Percentiles rank a stretch among this genome's conserved stretches.
These are phyloP conservation scores for Fusarium algeriense DNA, from an alignment of 2,329 filamentous ascomycete genomes.

Conservation along the genomic window DNA sequence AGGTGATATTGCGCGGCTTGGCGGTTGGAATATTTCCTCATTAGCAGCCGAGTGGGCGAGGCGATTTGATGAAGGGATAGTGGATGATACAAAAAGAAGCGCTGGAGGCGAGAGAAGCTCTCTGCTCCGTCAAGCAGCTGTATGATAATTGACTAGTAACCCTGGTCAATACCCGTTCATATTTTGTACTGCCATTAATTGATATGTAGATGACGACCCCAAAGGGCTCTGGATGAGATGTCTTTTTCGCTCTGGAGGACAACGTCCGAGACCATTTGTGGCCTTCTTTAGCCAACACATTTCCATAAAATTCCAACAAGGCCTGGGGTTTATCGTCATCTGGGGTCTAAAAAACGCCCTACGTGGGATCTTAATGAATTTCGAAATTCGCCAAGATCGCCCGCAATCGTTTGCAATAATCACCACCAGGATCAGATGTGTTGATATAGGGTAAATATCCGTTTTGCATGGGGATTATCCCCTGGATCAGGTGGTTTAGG, in stretches of 20 bases:
- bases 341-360: neutral
- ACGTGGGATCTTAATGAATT: neutral
- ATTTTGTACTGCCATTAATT: neutral
- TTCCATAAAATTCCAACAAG: too few species aligned
- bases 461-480: neutral
- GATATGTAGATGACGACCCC: neutral
- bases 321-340: neutral
- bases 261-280: neutral
- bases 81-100: slow-evolving; percentile 44
- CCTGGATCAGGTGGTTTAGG: neutral
- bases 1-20: slow-evolving; percentile 22
- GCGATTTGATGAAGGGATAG: slow-evolving; percentile 52
- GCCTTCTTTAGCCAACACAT: neutral
- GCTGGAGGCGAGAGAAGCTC: slow-evolving; percentile 32
- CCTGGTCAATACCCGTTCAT: neutral
- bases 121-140: slow-evolving; percentile 18
- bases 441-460: too few species aligned
- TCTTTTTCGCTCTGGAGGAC: neutral
- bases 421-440: neutral
- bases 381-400: too few species aligned
- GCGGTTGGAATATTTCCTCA: slow-evolving; percentile 46
- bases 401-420: too few species aligned
- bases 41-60: slow-evolving; percentile 52
- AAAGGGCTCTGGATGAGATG: neutral
- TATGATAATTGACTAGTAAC: neutral